Evolutionary conservation across 2,329 filamentous ascomycete species (phyloP).

Genomic region (Malbranchea cinnamomea): DNA sequence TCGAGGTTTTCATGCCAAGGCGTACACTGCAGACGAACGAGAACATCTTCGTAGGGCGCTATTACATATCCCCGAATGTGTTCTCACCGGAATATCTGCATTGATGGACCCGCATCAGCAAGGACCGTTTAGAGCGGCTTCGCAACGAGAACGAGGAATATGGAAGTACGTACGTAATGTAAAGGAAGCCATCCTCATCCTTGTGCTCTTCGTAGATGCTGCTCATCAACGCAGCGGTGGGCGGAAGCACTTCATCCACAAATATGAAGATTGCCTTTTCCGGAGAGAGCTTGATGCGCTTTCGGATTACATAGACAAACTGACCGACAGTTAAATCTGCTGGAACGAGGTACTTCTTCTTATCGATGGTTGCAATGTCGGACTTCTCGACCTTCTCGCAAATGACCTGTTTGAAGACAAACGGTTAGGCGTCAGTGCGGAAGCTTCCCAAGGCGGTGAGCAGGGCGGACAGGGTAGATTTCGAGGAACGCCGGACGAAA

Average conservation of each 20-base stretch:
- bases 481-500: constrained; percentile 4
- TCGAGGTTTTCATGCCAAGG: too few relatives aligned
- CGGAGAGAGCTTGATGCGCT: constrained; percentile 97
- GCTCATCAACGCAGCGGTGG: constrained; percentile 95
- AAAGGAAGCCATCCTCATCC: constrained; percentile 75
- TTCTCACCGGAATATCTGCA: constrained; percentile 89
- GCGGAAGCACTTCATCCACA: constrained; percentile 93
- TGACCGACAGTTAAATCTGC: constrained; percentile 96
- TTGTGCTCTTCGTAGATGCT: constrained; percentile 99
- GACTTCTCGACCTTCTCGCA: constrained; percentile 99
- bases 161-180: constrained; percentile 63
- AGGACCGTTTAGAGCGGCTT: background rate
- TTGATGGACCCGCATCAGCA: constrained; percentile 10
- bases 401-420: constrained; percentile 54
- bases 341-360: constrained; percentile 99
- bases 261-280: constrained; percentile 99
- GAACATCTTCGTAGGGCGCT: too few relatives aligned
- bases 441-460: background rate
- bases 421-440: background rate
- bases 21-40: too few relatives aligned
- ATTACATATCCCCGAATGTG: constrained; percentile 66
- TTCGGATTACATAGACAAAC: constrained; percentile 99
- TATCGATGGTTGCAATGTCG: constrained; percentile 98
- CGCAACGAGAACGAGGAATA: constrained; percentile 1
- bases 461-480: background rate